Evolutionary conservation across 1,284 basidiomycete species (phyloP), one percentile per base, ranked within the genome.

Genomic region (Naganishia liquefaciens): DNA sequence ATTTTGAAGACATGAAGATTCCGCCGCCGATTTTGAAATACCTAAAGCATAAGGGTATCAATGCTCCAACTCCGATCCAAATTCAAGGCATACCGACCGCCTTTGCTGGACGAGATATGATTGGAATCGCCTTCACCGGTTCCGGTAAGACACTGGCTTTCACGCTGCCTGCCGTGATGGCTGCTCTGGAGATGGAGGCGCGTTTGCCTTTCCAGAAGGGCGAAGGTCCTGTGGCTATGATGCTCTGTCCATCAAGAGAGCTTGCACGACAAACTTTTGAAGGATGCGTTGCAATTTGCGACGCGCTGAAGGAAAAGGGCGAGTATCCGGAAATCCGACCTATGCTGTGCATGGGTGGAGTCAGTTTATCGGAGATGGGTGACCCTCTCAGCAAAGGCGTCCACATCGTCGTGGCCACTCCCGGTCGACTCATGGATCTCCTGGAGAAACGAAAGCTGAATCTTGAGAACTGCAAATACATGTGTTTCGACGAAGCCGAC

Each of bases 401-500:
- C 53, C 96, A 99, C 76, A 88, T 99, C 69, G 83, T 83, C 46
- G 82, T 85, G 5, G 84, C 84, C 11, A 84, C 84, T 0, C 82
- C 82, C 2, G 82, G 82, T 25, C 74, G 82, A 54, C 72, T 83
- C 54, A 84, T 85, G 69, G 84, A 85, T 73, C 83, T 84, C 65
- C 81, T 85, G 67, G 92, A 95, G 79, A 97, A 96, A 83, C 89
- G 87, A 75, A 85, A 88, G 69, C 90, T 99, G 73, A 91, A 88
- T 2, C 88, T 98, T 70, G 89, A 92, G 66, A 89, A 88, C 70
- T 94, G 91, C 86, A 91, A 90, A 70, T 98, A 88, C 77, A 81
- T 99, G 5, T 98, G 94, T 75, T 92, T 99, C 87, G 96, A 99
- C 80, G 96, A 99, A 80, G 96, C 96, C 0, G 96, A 99, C 80